Conservation (phyloP, 1,284 basidiomycete genomes). For the Malassezia yamatoensis region DNA sequence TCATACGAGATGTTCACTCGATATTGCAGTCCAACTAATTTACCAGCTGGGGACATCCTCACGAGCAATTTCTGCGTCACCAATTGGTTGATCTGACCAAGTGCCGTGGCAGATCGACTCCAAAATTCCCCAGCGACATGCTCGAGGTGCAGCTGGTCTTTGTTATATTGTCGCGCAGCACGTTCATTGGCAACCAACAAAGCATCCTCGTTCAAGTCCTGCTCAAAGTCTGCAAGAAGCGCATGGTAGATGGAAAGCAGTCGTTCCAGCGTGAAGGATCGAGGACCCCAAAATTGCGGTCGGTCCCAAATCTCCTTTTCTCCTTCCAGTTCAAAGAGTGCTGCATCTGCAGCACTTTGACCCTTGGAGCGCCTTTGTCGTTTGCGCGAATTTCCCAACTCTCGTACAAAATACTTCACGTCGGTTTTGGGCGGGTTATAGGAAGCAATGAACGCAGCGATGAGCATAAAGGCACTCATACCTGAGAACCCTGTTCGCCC, state of each 20-base stretch:
- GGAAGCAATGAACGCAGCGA: conserved; percentile 73
- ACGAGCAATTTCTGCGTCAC: conserved; percentile 13
- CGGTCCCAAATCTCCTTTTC: conserved; percentile 56
- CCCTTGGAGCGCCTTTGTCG: conserved; percentile 14
- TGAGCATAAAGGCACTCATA: conserved; percentile 59
- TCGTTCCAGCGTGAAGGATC: conserved; percentile 69
- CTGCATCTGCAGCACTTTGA: conserved; percentile 16
- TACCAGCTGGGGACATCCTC: conserved; percentile 17
- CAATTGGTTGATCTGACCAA: conserved; percentile 12
- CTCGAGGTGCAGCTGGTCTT: conserved; percentile 9
- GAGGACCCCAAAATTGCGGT: conserved; percentile 69
- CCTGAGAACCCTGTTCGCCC: conserved; percentile 18
- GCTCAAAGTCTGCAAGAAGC: conserved; percentile 59
- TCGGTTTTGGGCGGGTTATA: conserved; percentile 76
- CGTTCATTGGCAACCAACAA: conserved; percentile 12
- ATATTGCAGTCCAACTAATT: conserved; percentile 16
- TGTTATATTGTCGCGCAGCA: conserved; percentile 4
- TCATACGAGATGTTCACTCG: conserved; percentile 13
- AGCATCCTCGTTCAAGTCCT: conserved; percentile 17
- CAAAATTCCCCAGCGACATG: conserved; percentile 19
- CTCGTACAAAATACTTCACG: conserved; percentile 49
- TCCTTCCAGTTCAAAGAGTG: conserved; percentile 12
- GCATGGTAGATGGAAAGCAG: conserved; percentile 72
- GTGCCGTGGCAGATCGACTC: conserved; percentile 13
- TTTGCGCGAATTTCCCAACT: conserved; percentile 24